Base-by-base conservation (phyloP, 169 alveolate species). In the Cryptosporidium xiaoi region DNA sequence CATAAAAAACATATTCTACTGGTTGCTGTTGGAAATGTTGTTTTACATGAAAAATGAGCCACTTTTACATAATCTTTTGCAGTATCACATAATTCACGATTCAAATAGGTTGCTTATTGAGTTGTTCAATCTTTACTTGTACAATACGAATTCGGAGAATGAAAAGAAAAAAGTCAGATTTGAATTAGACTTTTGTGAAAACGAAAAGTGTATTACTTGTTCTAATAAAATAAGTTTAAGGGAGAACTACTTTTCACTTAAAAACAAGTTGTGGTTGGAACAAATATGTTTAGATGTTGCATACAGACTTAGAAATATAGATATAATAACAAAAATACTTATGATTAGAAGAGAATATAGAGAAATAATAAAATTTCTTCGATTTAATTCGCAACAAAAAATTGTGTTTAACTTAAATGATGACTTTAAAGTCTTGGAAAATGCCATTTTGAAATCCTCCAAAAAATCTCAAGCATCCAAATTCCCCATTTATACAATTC, bases 221-320 rank as follows among this genome's bases (percentile, higher is more conserved):
- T 55, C 12, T 13, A 55, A 55, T 13, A 18, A 64, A n/a, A 64
- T n/a, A 7, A 64, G 50, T n/a, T 33, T 31, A 7, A 53, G 34
- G 31, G 31, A 53, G 1, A 31, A 66, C 24, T 48, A 77, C 15
- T 77, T 77, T 53, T 58, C 36, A 46, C 20, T 77, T n/a, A 46
- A 60, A 3, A 55, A 69, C 40, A 33, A 34, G 7, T 18, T 51
- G 24, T 77, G 87, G 87, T 7, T 77, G 10, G 87, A 62, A 5
- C 87, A 77, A 27, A 44, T 77, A 12, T 77, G 87, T 60, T 60
- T 77, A 27, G 87, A 77, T 77, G 48, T 66, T 6, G 56, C 87
- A 12, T 29, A 77, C 46, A 56, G 87, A 44, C 16, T 77, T 16
- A 18, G 50, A 7, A 77, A 77, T 46, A 24, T 77, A 7, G 34